Evolutionary conservation across 2,329 filamentous ascomycete species (phyloP), one percentile per base, ranked within the genome.

Genomic region (Paramyrothecium roridum): DNA sequence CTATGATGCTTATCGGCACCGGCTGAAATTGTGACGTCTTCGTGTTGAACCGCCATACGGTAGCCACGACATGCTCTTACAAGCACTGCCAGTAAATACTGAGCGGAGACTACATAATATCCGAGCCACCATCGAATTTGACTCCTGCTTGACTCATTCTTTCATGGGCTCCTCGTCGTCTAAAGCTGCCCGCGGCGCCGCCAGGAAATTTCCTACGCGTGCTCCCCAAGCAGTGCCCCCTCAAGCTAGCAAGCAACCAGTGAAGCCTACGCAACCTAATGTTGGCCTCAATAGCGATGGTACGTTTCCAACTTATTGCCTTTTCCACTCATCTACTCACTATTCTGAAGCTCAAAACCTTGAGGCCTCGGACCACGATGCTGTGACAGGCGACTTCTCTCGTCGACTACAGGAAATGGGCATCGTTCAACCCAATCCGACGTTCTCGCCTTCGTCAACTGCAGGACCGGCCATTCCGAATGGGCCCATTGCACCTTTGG

Each of bases 341-440:
- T 16, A 50, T 7, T 8, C n/a, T 12, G 20, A 22, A n/a, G 13
- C 22, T 13, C 19, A 19, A 48, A 48, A 64, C 53, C 64, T 71
- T 43, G 75, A 80, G 56, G 68, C 68, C 37, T 61, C 63, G 57
- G 73, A 78, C 55, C 73, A 78, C n/a, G 73, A 80, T 61, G 63
- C 67, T 37, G 58, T 70, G 19, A 68, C 73, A 48, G 65, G 71
- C n/a, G 76, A 70, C 58, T 84, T 82, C 66, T 77, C 80, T 10
- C 69, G 70, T 50, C 80, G 82, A 17, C 74, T 85, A 6, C 74
- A 74, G 23, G 69, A 80, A 58, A 82, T 85, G 76, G 82, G 81
- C 63, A 71, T 83, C 30, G 81, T 75, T 10, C 74, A 80, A 49
- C 80, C 82, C 4, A 80, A 79, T 59, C 80, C 81, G 30, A 82